Base-by-base conservation (phyloP, 1,284 basidiomycete genomes). In the Austroboletus rostrupii region DNA sequence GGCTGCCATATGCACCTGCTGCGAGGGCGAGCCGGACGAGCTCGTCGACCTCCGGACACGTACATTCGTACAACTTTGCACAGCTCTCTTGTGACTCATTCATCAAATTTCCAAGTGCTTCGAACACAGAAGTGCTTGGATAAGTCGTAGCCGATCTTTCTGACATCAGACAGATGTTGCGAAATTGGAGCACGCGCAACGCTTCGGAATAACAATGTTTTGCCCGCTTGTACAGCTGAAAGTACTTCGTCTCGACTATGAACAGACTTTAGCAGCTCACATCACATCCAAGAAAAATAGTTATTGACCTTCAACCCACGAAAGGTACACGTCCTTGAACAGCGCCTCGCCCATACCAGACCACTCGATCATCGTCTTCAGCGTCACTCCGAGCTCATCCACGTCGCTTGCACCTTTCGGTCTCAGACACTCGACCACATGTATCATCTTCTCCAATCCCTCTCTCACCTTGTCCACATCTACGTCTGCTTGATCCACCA, bases 141-240 rank as follows among this genome's bases (percentile, higher is more conserved):
- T 61, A 53, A 41, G 32, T 26, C 16, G 14, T 41, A 31, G 52
- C 47, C 3, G 57, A 58, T 39, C 38, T 52, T 21, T 69, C 56
- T 6, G 70, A 70, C 17, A 71, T 69, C 31, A 85, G 69, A 66
- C 89, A 92, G 28, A 80, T 68, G 41, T 77, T 71, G 50, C 83
- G 79, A 72, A 92, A 91, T 57, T 80, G 72, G 26, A 90, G 76
- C 11, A 92, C 90, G 16, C 87, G 82, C n/a, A 86, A 73, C 3
- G 87, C 81, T 68, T 92, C 90, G 4, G 79, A 72, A 62, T 85
- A 80, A 49, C 91, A 87, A 65, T 92, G 90, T 60, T 80, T 81
- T 1, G 85, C 80, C 54, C 91, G 83, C 60, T 86, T 84, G 72
- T 87, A 87, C 14, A 92, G 70, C 64, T 90, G 83, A 75, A 91